Percentiles rank a stretch among this genome's conserved stretches.
These are phyloP conservation scores for Fusarium hostae DNA, from an alignment of 2,329 filamentous ascomycete genomes.

Conservation along the genomic window DNA sequence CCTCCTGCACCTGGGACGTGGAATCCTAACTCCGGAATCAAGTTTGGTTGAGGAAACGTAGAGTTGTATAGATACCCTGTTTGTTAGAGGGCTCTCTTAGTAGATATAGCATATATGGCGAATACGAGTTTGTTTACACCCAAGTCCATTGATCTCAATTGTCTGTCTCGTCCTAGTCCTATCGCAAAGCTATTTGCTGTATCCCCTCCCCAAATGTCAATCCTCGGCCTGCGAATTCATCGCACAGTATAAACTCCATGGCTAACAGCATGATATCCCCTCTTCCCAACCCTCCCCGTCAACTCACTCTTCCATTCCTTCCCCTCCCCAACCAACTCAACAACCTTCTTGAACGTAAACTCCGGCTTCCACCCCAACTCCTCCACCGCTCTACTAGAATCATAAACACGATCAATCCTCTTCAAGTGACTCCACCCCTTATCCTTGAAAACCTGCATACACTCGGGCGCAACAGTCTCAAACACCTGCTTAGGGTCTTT, in stretches of 20 bases:
- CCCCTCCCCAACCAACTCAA: conserved; percentile 50
- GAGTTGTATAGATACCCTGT: conserved; percentile 3
- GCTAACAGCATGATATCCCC: conserved; percentile 56
- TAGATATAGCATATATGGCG: conserved; percentile 8
- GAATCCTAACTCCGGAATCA: conserved; percentile 69
- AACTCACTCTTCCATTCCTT: conserved; percentile 55
- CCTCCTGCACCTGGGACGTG: conserved; percentile 58
- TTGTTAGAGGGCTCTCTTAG: background rate
- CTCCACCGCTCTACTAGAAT: conserved; percentile 54
- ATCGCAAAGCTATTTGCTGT: background rate
- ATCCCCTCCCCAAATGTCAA: too few relatives aligned
- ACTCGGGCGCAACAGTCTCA: conserved; percentile 40
- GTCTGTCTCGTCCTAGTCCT: background rate
- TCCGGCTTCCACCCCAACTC: conserved; percentile 56
- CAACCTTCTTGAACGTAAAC: conserved; percentile 53
- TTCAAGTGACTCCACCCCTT: conserved; percentile 52
- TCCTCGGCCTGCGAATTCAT: conserved; percentile 9
- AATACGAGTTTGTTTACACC: conserved; percentile 4
- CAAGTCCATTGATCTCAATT: background rate
- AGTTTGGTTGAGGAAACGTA: conserved; percentile 57
- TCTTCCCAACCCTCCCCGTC: conserved; percentile 53
- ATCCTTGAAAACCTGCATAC: conserved; percentile 46
- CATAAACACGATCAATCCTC: conserved; percentile 58
- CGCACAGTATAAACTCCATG: conserved; percentile 57
- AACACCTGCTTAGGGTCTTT: conserved; percentile 48